phyloP scores from a whole-genome alignment of 345 rosid genomes.

The Gossypium raimondii region DNA sequence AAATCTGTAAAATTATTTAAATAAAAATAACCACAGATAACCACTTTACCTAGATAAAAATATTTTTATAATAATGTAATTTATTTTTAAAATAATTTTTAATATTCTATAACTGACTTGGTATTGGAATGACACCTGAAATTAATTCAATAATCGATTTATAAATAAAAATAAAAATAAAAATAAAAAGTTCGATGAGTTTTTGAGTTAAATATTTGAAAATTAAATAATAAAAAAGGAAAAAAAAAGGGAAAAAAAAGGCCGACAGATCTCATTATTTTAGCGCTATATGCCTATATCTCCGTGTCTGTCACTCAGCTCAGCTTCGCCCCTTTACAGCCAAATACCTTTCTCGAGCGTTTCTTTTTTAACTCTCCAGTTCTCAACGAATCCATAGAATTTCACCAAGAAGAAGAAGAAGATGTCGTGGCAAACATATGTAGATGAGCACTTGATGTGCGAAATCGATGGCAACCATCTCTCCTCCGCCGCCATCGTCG shows the following conservation, averaged over 20 bases:
- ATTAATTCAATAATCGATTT: too few relatives aligned
- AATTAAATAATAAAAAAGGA: too few relatives aligned
- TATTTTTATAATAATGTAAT: too few relatives aligned
- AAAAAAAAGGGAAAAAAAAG: not conserved
- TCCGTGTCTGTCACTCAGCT: not conserved
- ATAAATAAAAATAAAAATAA: too few relatives aligned
- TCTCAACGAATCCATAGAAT: not conserved
- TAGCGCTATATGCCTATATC: not conserved
- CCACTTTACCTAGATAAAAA: too few relatives aligned
- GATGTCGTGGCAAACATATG: not conserved
- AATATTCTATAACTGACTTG: too few relatives aligned
- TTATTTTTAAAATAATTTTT: too few relatives aligned
- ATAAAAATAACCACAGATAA: too few relatives aligned
- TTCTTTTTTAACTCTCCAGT: not conserved
- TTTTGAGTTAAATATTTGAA: too few relatives aligned
- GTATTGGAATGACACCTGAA: too few relatives aligned
- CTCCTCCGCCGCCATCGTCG: not conserved
- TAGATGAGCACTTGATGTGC: conserved; percentile 1
- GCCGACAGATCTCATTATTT: not conserved
- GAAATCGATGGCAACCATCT: not conserved
- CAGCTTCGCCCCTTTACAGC: not conserved
- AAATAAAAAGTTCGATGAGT: too few relatives aligned
- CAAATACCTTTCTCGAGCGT: not conserved
- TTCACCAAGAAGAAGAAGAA: not conserved
- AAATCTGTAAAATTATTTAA: too few relatives aligned